A percentile compares a stretch with the other conserved stretches of the same genome.
phyloP scores from a whole-genome alignment of 2,329 filamentous ascomycete genomes.

The Seiridium unicorne region DNA sequence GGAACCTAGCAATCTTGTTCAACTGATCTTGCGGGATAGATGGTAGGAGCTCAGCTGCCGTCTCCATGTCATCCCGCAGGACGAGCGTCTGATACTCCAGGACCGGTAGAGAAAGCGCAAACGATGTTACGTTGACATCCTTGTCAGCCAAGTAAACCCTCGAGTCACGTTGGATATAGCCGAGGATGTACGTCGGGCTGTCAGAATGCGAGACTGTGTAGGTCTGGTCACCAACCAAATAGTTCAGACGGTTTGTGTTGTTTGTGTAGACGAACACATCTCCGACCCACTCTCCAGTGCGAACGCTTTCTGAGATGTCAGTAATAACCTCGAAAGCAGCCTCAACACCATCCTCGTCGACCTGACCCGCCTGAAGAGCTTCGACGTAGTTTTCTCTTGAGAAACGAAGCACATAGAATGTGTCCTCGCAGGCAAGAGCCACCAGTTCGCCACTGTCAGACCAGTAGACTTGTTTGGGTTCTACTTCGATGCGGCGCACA shows the following conservation, averaged over 20 bases:
- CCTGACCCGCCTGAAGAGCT: slow-evolving; percentile 76
- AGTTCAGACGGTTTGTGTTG: slow-evolving; percentile 93
- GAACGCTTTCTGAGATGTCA: slow-evolving; percentile 90
- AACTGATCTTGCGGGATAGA: slow-evolving; percentile 89
- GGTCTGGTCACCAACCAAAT: slow-evolving; percentile 95
- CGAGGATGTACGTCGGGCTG: slow-evolving; percentile 89
- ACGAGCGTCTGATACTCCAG: slow-evolving; percentile 97
- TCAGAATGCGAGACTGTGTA: slow-evolving; percentile 98
- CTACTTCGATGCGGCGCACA: slow-evolving; percentile 86
- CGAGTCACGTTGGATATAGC: slow-evolving; percentile 94
- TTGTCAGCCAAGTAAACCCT: slow-evolving; percentile 94
- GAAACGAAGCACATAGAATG: slow-evolving; percentile 90
- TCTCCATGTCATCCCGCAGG: slow-evolving; percentile 88
- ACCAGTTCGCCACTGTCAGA: slow-evolving; percentile 95
- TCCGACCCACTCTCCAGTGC: slow-evolving; percentile 95
- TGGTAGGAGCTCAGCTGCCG: slow-evolving; percentile 79
- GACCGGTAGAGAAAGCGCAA: slow-evolving; percentile 84
- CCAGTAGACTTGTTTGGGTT: slow-evolving; percentile 82
- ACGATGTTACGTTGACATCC: slow-evolving; percentile 89
- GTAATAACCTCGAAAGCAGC: slow-evolving; percentile 94
- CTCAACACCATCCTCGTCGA: slow-evolving; percentile 90
- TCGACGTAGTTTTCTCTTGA: slow-evolving; percentile 86
- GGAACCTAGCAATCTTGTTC: slow-evolving; percentile 96
- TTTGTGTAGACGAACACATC: slow-evolving; percentile 99
- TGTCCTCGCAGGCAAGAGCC: slow-evolving; percentile 88